Evolutionary conservation across 2,329 filamentous ascomycete species (phyloP).

Genomic region (Fusarium buxicola): DNA sequence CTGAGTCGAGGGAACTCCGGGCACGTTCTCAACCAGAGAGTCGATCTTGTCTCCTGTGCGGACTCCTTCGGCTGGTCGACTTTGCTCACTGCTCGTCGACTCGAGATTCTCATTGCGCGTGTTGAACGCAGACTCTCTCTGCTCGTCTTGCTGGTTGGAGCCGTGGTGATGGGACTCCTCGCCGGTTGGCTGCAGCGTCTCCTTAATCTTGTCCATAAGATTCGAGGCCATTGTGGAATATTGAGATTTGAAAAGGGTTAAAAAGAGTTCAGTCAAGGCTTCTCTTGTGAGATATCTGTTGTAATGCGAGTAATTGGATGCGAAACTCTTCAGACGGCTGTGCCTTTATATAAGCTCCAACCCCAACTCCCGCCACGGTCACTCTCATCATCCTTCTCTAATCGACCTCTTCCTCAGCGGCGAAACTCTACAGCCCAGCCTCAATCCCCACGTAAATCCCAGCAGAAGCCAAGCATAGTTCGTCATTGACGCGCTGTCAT

Average conservation of each 20-base stretch:
- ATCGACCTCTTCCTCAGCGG: background rate
- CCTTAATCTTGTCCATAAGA: conserved; percentile 38
- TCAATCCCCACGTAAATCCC: background rate
- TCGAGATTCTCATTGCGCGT: background rate
- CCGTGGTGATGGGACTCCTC: conserved; percentile 11
- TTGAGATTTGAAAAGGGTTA: background rate
- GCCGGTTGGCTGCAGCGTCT: conserved; percentile 25
- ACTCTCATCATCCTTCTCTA: conserved; percentile 12
- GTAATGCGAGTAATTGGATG: too few species aligned
- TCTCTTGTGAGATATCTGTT: background rate
- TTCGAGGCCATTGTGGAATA: conserved; percentile 29
- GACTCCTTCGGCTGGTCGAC: conserved; percentile 16
- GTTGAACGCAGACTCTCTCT: conserved; percentile 1
- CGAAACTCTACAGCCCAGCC: conserved; percentile 1
- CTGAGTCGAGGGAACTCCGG: conserved; percentile 18
- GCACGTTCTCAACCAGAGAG: conserved; percentile 25
- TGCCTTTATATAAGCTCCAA: conserved; percentile 10
- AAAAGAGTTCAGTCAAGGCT: too few species aligned
- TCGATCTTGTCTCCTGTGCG: conserved; percentile 27
- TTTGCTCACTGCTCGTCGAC: conserved; percentile 2
- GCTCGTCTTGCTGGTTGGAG: conserved; percentile 7
- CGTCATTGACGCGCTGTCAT: conserved; percentile 10
- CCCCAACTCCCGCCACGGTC: background rate
- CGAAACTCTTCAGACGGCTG: too few species aligned
- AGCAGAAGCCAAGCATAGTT: background rate